Base-by-base conservation (phyloP, 495 filamentous ascomycete genomes). In the Talaromyces liani region DNA sequence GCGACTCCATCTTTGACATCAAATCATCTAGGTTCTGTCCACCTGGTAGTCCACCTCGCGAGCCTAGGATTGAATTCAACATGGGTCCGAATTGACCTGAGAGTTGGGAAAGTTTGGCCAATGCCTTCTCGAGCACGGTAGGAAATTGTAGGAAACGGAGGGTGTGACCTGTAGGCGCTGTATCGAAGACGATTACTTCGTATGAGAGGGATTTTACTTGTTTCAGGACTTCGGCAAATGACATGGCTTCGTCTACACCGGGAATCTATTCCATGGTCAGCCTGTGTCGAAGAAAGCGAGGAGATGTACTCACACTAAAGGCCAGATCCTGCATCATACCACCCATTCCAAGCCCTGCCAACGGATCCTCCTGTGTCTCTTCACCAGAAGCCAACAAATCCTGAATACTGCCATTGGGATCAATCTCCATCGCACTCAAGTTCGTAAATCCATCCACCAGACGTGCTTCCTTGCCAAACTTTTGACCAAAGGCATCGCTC, bases 181-280 rank as follows among this genome's bases (percentile, higher is more conserved):
- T 99, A 71, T 99, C 94, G 85, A 98, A 99, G 73, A 99, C 91
- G 76, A 99, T 97, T 68, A 91, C 88, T 73, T 97, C 94, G 84
- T 98, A 99, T 9, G 91, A 95, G 65, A 98, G 87, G n/a, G 91
- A 95, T 77, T 98, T 98, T 79, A 99, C 94, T 78, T 99, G 95
- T 77, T 99, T 98, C 64, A 98, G 84, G 57, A 98, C 94, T 78
- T 98, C 94, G 69, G 94, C 94, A 70, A 98, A 99, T 58, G 94
- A 97, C 95, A 98, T 98, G 70, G 94, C 94, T 76, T 99, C 94
- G 74, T 99, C 94, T 63, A 99, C 93, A 75, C 94, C 94, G 60
- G 94, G 94, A 51, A 98, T 98, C 92, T 97, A 68, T 27, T 56
- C 57, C 8, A 64, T 14, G 16, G 16, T 41, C 36, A 41, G 36